phyloP scores from a whole-genome alignment of 257 asterid species.

The Gentiana straminea region DNA sequence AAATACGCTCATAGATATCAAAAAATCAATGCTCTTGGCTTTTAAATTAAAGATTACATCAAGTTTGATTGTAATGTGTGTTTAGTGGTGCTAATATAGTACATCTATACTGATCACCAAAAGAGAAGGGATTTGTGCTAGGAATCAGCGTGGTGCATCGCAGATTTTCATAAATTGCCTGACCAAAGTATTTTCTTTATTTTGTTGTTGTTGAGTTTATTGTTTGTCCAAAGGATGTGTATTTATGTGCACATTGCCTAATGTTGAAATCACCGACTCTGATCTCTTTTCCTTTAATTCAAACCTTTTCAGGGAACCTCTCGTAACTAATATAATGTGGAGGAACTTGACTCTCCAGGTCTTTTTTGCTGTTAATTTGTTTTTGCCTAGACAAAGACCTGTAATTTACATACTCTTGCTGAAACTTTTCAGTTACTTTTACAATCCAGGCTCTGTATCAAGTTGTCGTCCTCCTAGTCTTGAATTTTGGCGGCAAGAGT shows the following conservation, averaged over 20 bases:
- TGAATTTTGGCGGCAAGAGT: conserved; percentile 53
- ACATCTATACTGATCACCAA: not conserved
- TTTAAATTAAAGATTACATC: no score
- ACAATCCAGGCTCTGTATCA: conserved; percentile 66
- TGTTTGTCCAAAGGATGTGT: no score
- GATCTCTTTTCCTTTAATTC: conserved; percentile 7
- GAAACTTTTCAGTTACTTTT: not conserved
- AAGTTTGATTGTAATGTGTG: no score
- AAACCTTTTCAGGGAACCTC: conserved; percentile 61
- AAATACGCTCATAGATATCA: no score
- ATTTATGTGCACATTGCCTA: no score
- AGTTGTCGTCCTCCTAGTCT: conserved; percentile 58
- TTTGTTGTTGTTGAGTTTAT: not conserved
- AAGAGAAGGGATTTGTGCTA: not conserved
- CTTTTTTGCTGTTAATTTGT: not conserved
- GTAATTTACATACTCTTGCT: not conserved
- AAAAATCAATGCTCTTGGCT: no score
- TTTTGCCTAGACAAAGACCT: no score
- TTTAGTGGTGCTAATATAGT: no score
- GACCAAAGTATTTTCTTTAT: not conserved
- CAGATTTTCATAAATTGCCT: not conserved
- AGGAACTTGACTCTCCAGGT: conserved; percentile 89
- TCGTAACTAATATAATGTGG: conserved; percentile 95
- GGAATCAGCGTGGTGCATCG: not conserved
- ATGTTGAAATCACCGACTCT: conserved; percentile 1